Conservation (phyloP, 805 yeast species). For the Debaryomyces maramus region DNA sequence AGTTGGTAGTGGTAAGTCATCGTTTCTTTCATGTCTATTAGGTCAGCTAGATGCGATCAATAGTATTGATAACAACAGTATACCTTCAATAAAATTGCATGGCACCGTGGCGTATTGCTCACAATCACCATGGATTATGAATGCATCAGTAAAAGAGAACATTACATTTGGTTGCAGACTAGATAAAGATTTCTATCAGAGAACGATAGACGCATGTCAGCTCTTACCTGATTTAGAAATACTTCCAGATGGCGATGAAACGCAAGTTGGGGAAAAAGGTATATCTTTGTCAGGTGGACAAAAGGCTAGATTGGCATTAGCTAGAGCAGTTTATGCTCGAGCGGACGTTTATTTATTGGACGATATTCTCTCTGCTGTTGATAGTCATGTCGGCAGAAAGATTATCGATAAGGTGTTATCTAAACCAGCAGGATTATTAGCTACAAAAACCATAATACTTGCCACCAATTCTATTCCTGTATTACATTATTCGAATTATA, state of each 20-base stretch:
- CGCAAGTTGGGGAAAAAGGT: constrained; percentile 61
- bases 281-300: constrained; percentile 64
- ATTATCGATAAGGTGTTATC: constrained; percentile 51
- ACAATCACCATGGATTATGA: constrained; percentile 57
- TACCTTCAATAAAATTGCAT: constrained; percentile 13
- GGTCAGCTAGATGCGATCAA: constrained; percentile 47
- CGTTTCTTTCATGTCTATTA: constrained; percentile 52
- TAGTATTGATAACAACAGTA: constrained; percentile 14
- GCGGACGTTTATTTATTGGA: constrained; percentile 60
- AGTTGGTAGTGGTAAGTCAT: constrained; percentile 69
- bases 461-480: constrained; percentile 61
- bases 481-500: constrained; percentile 56
- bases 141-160: constrained; percentile 50
- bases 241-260: constrained; percentile 53
- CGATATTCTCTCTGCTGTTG: constrained; percentile 71
- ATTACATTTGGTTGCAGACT: constrained; percentile 50
- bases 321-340: constrained; percentile 67
- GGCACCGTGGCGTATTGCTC: constrained; percentile 62
- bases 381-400: constrained; percentile 64
- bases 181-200: constrained; percentile 41
- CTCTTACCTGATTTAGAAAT: constrained; percentile 47
- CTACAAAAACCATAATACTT: constrained; percentile 52
- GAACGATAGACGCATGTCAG: constrained; percentile 51
- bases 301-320: constrained; percentile 62
- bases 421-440: constrained; percentile 46